Evolutionary conservation across 2,329 filamentous ascomycete genomes (phyloP).

Genomic region (Colletotrichum tabaci): DNA sequence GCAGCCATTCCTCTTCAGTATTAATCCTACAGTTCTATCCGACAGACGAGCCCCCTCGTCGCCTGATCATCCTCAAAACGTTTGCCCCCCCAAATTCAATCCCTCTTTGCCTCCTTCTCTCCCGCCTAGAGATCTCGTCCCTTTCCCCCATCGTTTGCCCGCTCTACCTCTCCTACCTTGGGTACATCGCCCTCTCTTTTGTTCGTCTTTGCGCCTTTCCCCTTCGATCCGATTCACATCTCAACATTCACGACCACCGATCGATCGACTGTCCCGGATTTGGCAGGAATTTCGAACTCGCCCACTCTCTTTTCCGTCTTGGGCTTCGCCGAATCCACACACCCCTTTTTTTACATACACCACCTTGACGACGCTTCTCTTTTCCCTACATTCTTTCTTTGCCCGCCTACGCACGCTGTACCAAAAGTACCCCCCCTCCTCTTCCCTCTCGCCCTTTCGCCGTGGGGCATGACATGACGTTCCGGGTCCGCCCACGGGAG

Average conservation of each 20-base stretch:
- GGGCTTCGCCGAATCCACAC: constrained; percentile 21
- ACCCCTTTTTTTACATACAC: constrained; percentile 19
- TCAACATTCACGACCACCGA: constrained; percentile 9
- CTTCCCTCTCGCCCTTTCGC: constrained; percentile 9
- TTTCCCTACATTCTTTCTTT: background rate
- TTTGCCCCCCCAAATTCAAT: constrained; percentile 10
- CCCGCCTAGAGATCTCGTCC: background rate
- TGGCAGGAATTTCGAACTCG: constrained; percentile 24
- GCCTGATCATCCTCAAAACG: constrained; percentile 40
- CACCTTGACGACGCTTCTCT: background rate
- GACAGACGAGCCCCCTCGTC: constrained; percentile 24
- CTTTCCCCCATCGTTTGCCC: constrained; percentile 8
- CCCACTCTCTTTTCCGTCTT: constrained; percentile 8
- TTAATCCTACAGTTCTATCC: constrained; percentile 32
- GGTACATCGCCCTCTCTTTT: constrained; percentile 6
- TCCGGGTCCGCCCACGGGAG: constrained; percentile 17
- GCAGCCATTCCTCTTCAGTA: constrained; percentile 42
- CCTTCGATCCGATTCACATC: background rate
- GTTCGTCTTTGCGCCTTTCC: background rate
- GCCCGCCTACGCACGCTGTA: background rate
- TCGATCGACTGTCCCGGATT: constrained; percentile 13
- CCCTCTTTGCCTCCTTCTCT: background rate
- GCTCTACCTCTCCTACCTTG: constrained; percentile 20
- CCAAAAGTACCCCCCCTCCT: background rate
- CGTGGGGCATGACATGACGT: constrained; percentile 36